A percentile compares a stretch with the other conserved stretches of the same genome.
Conservation (phyloP, 108 stramenopile species). For the Craspedostauros australis region DNA sequence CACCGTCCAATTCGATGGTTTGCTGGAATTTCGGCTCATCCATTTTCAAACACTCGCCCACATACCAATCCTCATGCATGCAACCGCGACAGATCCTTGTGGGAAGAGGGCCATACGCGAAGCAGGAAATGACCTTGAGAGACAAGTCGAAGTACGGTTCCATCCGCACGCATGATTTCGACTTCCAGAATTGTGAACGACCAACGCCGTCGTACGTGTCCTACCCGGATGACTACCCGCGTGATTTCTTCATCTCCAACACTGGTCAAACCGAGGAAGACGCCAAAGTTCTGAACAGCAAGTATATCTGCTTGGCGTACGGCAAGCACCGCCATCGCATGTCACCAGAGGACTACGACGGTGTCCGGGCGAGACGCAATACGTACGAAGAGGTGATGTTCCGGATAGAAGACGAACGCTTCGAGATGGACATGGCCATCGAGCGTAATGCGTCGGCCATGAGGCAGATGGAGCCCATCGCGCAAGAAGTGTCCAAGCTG, state of each 20-base stretch:
- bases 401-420: constrained; percentile 81
- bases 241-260: constrained; percentile 29
- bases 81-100: constrained; percentile 51
- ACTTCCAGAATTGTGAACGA: constrained; percentile 32
- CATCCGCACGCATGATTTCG: constrained; percentile 44
- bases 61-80: not conserved
- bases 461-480: constrained; percentile 85
- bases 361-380: constrained; percentile 47
- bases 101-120: constrained; percentile 72
- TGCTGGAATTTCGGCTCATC: too few relatives aligned
- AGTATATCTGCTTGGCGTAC: constrained; percentile 34
- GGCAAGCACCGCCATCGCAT: constrained; percentile 5
- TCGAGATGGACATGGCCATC: constrained; percentile 98
- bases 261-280: constrained; percentile 55
- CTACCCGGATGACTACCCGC: constrained; percentile 63
- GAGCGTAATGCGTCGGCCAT: constrained; percentile 88
- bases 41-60: too few relatives aligned
- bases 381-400: constrained; percentile 77
- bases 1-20: too few relatives aligned
- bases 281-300: constrained; percentile 41
- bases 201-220: constrained; percentile 69
- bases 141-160: constrained; percentile 71
- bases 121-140: constrained; percentile 43
- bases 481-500: constrained; percentile 79
- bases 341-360: constrained; percentile 66